Conservation (phyloP, 805 yeast genomes). For the Zygotorulaspora chibaensis region DNA sequence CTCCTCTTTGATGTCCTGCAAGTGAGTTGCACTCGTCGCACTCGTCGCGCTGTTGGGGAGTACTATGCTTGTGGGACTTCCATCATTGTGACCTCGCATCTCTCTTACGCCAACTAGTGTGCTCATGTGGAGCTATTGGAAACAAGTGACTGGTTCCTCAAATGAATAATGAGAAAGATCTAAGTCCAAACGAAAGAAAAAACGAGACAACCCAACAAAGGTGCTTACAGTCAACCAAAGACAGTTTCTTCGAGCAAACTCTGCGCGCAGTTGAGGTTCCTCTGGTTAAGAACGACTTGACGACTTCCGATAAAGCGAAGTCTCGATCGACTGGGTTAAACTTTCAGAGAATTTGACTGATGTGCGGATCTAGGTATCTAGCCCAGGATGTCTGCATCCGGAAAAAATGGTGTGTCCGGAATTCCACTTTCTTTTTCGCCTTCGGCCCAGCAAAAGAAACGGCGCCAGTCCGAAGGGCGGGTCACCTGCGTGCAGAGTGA, state of each 20-base stretch:
- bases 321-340: background rate
- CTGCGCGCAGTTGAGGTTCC: too few species aligned
- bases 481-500: too few species aligned
- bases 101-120: background rate
- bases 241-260: too few species aligned
- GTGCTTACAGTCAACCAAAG: too few species aligned
- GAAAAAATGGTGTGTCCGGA: background rate
- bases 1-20: constrained; percentile 30
- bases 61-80: background rate
- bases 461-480: background rate
- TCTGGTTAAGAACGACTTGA: too few species aligned
- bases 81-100: background rate
- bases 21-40: constrained; percentile 7
- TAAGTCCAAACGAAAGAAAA: too few species aligned
- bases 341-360: background rate
- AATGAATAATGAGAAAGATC: background rate
- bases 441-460: background rate
- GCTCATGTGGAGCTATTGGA: background rate
- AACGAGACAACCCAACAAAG: too few species aligned
- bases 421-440: background rate
- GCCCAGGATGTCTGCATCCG: background rate
- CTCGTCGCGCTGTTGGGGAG: background rate
- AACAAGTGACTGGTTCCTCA: background rate
- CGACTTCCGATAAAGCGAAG: too few species aligned
- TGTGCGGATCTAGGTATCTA: background rate